phyloP scores from a whole-genome alignment of 1,284 basidiomycete species.

The Fistulinella cinereoalba region DNA sequence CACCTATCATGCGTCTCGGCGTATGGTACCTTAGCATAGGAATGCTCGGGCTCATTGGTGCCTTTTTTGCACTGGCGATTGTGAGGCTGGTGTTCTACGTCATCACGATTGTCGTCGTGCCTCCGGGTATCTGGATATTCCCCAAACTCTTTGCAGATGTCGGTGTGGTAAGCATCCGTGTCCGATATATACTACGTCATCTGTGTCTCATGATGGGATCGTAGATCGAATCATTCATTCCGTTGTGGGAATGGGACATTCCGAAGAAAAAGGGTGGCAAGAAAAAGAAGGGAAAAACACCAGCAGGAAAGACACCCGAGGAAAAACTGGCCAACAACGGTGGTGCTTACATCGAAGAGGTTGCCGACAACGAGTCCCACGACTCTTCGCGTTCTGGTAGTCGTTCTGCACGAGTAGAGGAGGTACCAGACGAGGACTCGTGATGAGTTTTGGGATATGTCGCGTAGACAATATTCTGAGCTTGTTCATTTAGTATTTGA shows the following conservation, averaged over 20 bases:
- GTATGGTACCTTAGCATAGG: constrained; percentile 95
- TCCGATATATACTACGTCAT: constrained; percentile 6
- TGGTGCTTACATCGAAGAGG: constrained; percentile 54
- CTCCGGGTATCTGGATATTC: constrained; percentile 98
- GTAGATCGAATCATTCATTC: constrained; percentile 98
- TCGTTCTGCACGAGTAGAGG: constrained; percentile 56
- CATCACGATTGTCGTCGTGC: constrained; percentile 82
- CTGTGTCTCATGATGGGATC: background rate
- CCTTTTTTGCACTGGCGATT: constrained; percentile 92
- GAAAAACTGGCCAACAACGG: constrained; percentile 37
- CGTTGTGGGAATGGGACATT: constrained; percentile 96
- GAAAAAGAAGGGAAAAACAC: constrained; percentile 57
- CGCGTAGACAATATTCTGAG: background rate
- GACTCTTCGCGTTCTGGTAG: constrained; percentile 58
- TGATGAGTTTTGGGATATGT: constrained; percentile 6
- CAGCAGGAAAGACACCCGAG: constrained; percentile 23
- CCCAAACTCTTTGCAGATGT: constrained; percentile 98
- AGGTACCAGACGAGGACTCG: constrained; percentile 55
- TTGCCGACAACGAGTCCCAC: constrained; percentile 43
- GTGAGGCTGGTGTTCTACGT: constrained; percentile 93
- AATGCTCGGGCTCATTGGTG: constrained; percentile 84
- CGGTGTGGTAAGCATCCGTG: constrained; percentile 85
- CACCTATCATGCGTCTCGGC: constrained; percentile 87
- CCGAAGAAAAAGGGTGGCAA: constrained; percentile 82
- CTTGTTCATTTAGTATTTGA: background rate